Base-by-base conservation (phyloP, 768 basidiomycete species). In the Lactarius psammicola region DNA sequence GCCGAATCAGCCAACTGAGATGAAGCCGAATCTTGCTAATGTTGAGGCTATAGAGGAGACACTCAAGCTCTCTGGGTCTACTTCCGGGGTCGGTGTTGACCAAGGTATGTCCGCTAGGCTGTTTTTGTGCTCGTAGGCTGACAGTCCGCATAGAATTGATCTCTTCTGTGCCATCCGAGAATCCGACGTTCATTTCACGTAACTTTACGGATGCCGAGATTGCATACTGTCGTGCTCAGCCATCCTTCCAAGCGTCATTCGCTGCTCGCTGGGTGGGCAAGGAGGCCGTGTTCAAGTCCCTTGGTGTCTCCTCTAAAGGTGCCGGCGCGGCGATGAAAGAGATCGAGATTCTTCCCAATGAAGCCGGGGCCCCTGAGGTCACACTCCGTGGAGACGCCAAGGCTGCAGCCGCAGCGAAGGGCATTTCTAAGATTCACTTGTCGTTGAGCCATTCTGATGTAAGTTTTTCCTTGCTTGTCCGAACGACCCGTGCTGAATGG, bases 261-360 rank as follows among this genome's bases (percentile, higher is more conserved):
- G 96, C 97, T 26, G 95, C 92, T 40, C 90, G 95, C 63, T 99
- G 97, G 96, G 92, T 85, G 33, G 96, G 94, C 59, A 99, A 98
- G 78, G 97, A 98, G 76, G 96, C 95, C 3, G 87, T 90, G 61
- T 98, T 98, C 87, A 98, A 98, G 80, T 91, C 94, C 5, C 84
- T 99, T 1, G 91, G 93, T 26, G 89, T 94, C 53, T 79, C 87
- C 23, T 94, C 92, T 4, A 90, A 93, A 77, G 97, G 97, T 44
- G 96, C 95, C 13, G 92, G 85, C 7, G 95, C 97, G 20, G 82
- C 89, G n/a, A 89, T 98, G 89, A 92, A 92, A 78, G 95, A 98
- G 69, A 98, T 99, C 66, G 97, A 98, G 77, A 95, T 98, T 71
- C 80, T 96, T 65, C 87, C 90, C 55, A 84, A 88, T 72, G 80